A percentile compares a stretch with the other conserved stretches of the same genome.
Conservation (phyloP, 352 stramenopile species). For the Pythium sp. region DNA sequence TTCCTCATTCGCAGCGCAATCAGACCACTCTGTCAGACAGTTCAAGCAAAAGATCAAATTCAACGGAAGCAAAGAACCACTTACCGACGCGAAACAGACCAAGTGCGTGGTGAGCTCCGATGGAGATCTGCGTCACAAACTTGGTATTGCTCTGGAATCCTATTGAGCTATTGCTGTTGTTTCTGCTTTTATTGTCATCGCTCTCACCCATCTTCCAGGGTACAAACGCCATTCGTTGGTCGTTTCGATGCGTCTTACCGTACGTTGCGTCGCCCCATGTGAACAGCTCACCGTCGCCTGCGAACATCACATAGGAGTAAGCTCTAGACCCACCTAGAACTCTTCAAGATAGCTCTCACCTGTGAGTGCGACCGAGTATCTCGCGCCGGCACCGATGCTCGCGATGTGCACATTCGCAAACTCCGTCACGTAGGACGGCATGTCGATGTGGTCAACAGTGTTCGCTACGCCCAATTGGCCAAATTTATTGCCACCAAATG, state of each 20-base stretch:
- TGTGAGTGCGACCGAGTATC: conserved; percentile 54
- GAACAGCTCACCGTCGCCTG: conserved; percentile 58
- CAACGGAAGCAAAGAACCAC: not conserved
- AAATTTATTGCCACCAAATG: conserved; percentile 64
- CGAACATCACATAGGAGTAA: not conserved
- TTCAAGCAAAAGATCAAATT: not conserved
- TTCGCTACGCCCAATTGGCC: conserved; percentile 61
- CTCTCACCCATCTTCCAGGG: conserved; percentile 47
- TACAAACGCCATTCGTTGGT: conserved; percentile 51
- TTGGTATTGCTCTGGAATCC: conserved; percentile 19
- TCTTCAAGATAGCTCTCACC: conserved; percentile 11
- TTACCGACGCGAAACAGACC: conserved; percentile 51
- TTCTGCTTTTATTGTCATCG: not conserved
- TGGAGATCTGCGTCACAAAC: conserved; percentile 57
- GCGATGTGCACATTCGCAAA: conserved; percentile 34
- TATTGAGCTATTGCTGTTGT: not conserved
- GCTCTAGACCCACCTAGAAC: not conserved
- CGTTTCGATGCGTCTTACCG: conserved; percentile 39
- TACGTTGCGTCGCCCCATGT: conserved; percentile 64
- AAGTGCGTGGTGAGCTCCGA: conserved; percentile 53
- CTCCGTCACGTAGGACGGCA: conserved; percentile 59
- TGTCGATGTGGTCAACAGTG: conserved; percentile 34
- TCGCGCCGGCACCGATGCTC: conserved; percentile 49
- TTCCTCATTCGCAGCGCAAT: conserved; percentile 2
- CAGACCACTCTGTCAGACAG: not conserved